Conservation (phyloP, 768 basidiomycete genomes). For the Dictyophora rubrovolvata region DNA sequence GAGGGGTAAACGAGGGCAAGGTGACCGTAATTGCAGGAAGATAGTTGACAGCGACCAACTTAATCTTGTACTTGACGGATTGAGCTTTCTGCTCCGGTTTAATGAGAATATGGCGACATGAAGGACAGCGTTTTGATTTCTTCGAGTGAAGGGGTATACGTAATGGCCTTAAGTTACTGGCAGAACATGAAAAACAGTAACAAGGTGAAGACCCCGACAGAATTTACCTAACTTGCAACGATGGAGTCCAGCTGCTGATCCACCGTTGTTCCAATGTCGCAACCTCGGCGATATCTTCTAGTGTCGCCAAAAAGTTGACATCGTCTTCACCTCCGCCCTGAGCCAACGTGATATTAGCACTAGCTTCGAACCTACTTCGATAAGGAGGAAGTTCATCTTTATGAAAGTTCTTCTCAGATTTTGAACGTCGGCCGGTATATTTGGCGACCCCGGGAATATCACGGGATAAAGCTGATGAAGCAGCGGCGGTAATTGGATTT, state of each 20-base stretch:
- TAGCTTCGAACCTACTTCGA: slow-evolving; percentile 58
- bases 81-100: slow-evolving; percentile 97
- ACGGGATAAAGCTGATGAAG: slow-evolving; percentile 78
- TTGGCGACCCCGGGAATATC: slow-evolving; percentile 78
- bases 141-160: slow-evolving; percentile 91
- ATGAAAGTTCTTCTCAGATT: slow-evolving; percentile 55
- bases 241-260: slow-evolving; percentile 67
- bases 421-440: slow-evolving; percentile 42
- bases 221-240: slow-evolving; percentile 54
- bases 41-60: slow-evolving; percentile 91
- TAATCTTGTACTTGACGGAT: slow-evolving; percentile 92
- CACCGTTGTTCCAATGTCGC: slow-evolving; percentile 71
- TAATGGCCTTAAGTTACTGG: slow-evolving; percentile 61
- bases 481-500: slow-evolving; percentile 62
- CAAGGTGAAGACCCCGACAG: slow-evolving; percentile 1
- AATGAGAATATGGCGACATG: slow-evolving; percentile 92
- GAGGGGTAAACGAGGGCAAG: slow-evolving; percentile 42
- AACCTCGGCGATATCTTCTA: slow-evolving; percentile 54
- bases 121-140: slow-evolving; percentile 89
- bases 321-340: slow-evolving; percentile 58
- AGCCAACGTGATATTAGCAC: slow-evolving; percentile 40
- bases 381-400: slow-evolving; percentile 75
- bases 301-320: slow-evolving; percentile 55
- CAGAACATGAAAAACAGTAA: slow-evolving; percentile 26
- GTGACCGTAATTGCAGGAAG: slow-evolving; percentile 74